A percentile compares a stretch with the other conserved stretches of the same genome.
Conservation (phyloP, 257 asterid genomes). For the Agastache rugosa region DNA sequence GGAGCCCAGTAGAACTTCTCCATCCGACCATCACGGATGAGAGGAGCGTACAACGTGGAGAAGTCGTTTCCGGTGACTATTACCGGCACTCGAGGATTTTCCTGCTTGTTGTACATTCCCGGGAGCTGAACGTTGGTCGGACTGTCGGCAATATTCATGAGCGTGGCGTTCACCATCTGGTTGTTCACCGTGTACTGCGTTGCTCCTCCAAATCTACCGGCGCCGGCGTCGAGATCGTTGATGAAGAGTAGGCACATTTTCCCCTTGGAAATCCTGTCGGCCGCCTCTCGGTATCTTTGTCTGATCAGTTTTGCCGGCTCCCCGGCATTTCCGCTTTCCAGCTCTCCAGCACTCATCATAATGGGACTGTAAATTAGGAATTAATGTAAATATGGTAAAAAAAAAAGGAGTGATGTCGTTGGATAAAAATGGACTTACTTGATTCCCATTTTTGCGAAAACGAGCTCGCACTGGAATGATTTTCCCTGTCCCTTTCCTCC, state of each 20-base stretch:
- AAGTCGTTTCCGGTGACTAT: slow-evolving; percentile 60
- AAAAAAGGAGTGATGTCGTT: too few species aligned
- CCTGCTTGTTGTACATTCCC: slow-evolving; percentile 63
- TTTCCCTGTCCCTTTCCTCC: slow-evolving; percentile 74
- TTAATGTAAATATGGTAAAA: background rate
- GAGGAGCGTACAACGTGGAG: slow-evolving; percentile 64
- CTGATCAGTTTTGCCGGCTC: slow-evolving; percentile 65
- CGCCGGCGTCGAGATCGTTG: slow-evolving; percentile 68
- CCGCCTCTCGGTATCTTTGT: slow-evolving; percentile 66
- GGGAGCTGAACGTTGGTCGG: slow-evolving; percentile 67
- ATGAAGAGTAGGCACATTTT: slow-evolving; percentile 61
- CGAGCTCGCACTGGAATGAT: slow-evolving; percentile 72
- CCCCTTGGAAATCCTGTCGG: slow-evolving; percentile 53
- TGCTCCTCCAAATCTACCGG: slow-evolving; percentile 58
- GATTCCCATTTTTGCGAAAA: slow-evolving; percentile 62
- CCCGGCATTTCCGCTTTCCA: slow-evolving; percentile 67
- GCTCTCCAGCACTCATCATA: slow-evolving; percentile 70
- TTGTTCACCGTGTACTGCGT: slow-evolving; percentile 66
- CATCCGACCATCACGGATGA: slow-evolving; percentile 68
- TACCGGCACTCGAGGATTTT: slow-evolving; percentile 56
- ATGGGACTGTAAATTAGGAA: slow-evolving; percentile 45
- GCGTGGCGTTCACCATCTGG: slow-evolving; percentile 68
- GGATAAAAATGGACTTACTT: slow-evolving; percentile 34
- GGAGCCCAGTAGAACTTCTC: slow-evolving; percentile 67
- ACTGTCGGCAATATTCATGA: slow-evolving; percentile 64